Evolutionary conservation across 345 rosid species (phyloP), one percentile per base, ranked within the genome.

Genomic region (Hypericum perforatum): DNA sequence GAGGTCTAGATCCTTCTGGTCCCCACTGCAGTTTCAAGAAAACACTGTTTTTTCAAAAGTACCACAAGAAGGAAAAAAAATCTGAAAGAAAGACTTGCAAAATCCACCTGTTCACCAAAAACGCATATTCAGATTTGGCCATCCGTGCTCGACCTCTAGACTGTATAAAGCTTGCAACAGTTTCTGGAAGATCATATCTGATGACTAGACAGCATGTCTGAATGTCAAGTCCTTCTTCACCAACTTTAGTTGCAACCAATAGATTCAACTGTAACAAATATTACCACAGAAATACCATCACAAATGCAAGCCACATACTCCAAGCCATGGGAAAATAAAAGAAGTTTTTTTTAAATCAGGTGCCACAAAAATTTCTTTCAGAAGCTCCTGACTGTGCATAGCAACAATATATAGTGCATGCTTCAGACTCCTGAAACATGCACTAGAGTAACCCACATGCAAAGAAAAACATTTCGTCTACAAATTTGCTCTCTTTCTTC

Each of bases 201-300:
- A 91, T 70, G 61, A 86, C 98, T 50, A 91, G 98, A 69, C 98
- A 86, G 79, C 98, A 86, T 55, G 91, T 86, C 78, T 84, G 94
- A 62, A 91, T 84, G 70, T 86, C 98, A 57, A 86, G 96, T 60
- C 98, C 98, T 75, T 90, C 97, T 78, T 90, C 96, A 66, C 92
- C 98, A 45, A 91, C 95, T 79, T 84, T 91, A 39, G 98, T 86
- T 54, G 98, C 98, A 63, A 90, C 79, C 76, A 84, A 66, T 58
- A 91, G 74, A 82, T 91, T 91, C 76, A 91, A 83, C 98, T 91
- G 78, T 65, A 39, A 71, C 41, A 56, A 73, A 45, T 42, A 66
- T 59, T 11, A 11, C 40, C 41, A 11, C 7, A n/a, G 41, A 43
- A 14, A 58, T 37, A 9, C 50, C 39, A 39, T 37, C 37, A 22